Evolutionary conservation across 2,329 filamentous ascomycete genomes (phyloP).

Genomic region (Waltergamsia citrina): DNA sequence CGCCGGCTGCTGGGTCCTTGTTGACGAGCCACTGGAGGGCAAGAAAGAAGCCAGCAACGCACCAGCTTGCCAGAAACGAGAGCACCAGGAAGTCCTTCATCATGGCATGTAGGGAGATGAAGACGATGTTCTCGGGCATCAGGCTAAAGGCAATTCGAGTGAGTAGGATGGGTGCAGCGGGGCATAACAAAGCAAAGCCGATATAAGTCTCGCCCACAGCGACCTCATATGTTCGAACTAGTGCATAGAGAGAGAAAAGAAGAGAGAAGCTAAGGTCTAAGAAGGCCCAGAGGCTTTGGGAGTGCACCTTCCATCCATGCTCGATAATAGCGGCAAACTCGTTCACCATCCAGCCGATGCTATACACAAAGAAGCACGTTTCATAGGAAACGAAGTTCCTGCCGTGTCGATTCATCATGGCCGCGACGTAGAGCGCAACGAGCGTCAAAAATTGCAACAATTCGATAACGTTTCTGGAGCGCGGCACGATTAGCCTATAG

Average conservation of each 20-base stretch:
- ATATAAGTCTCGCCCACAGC: conserved; percentile 61
- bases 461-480: conserved; percentile 68
- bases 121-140: conserved; percentile 75
- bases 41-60: conserved; percentile 72
- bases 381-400: conserved; percentile 47
- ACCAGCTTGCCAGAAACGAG: conserved; percentile 69
- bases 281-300: conserved; percentile 83
- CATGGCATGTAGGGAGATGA: conserved; percentile 74
- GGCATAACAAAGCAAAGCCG: conserved; percentile 68
- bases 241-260: conserved; percentile 61
- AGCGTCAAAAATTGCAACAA: conserved; percentile 64
- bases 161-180: conserved; percentile 68
- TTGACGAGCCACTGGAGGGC: conserved; percentile 71
- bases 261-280: conserved; percentile 69
- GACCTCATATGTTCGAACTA: conserved; percentile 53
- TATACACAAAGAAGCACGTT: conserved; percentile 61
- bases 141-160: conserved; percentile 75
- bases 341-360: conserved; percentile 70
- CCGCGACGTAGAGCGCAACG: conserved; percentile 57
- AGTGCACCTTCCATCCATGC: conserved; percentile 72
- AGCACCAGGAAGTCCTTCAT: conserved; percentile 77
- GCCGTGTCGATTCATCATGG: conserved; percentile 62
- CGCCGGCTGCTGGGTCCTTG: conserved; percentile 45
- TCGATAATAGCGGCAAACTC: conserved; percentile 69
- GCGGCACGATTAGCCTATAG: conserved; percentile 74